These are phyloP conservation scores for Moelleriella libera DNA, from an alignment of 2,329 filamentous ascomycete genomes.

Conservation along the genomic window DNA sequence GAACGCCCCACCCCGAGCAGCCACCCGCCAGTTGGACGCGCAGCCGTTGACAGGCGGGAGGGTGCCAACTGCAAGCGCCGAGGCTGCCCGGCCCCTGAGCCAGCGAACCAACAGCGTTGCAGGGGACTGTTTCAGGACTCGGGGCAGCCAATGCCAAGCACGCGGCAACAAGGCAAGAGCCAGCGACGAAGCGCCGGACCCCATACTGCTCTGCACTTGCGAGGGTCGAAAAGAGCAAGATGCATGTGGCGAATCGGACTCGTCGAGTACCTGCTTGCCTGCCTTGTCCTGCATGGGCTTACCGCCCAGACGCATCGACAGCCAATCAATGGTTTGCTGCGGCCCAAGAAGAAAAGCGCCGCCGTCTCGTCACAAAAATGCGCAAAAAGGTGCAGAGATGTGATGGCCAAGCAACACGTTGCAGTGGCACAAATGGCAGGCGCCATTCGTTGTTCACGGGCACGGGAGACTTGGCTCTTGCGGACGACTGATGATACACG, in stretches of 20 bases:
- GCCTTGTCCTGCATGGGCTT: neutral
- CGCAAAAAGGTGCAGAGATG: too few species aligned
- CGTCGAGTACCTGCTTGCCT: neutral
- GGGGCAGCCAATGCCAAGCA: neutral
- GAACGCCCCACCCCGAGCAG: neutral
- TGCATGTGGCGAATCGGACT: neutral
- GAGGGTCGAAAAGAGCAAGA: neutral
- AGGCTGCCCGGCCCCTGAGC: neutral
- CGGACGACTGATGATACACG: too few species aligned
- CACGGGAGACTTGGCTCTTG: too few species aligned
- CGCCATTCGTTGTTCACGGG: too few species aligned
- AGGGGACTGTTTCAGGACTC: slow-evolving; percentile 3
- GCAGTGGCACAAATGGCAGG: too few species aligned
- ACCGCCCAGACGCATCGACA: neutral
- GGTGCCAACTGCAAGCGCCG: too few species aligned
- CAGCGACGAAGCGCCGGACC: too few species aligned
- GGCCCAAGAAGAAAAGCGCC: too few species aligned
- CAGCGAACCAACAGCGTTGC: neutral
- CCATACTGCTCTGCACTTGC: neutral
- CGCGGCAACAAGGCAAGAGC: neutral
- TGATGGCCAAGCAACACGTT: too few species aligned
- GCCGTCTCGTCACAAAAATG: too few species aligned
- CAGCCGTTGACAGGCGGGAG: neutral
- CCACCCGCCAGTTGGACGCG: slow-evolving; percentile 1
- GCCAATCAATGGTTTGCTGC: neutral